Evolutionary conservation across 805 yeast genomes (phyloP), one percentile per base, ranked within the genome.

Genomic region (Metschnikowia similis): DNA sequence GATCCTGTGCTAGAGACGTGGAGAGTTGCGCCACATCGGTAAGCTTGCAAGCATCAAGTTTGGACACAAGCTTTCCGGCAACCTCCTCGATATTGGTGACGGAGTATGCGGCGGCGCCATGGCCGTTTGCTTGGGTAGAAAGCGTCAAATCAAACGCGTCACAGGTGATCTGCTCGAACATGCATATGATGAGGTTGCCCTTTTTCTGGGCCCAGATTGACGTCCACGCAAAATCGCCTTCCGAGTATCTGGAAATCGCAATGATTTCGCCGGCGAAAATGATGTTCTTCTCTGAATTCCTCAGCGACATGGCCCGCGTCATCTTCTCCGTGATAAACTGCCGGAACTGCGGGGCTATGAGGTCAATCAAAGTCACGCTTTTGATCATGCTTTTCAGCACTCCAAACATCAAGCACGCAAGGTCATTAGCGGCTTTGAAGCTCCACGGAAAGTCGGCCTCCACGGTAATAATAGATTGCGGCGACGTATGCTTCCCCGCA

Each of bases 131-230:
- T n/a, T 26, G 14, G 3, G 31, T 34, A 11, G 38, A n/a, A 27
- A 43, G 38, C 9, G 51, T 45, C 47, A 38, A 32, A 30, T 64
- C 66, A 37, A 64, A 61, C 0, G 67, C 67, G 58, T 74, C 77
- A 54, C 78, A 72, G 4, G 74, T 87, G 29, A 90, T 89, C 62
- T 89, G 94, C 61, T 90, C 96, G 62, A 91, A 84, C 71, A 89
- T 89, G 71, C 94, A 84, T 45, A 89, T 85, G 47, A 90, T 76
- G 48, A 87, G 66, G 40, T 80, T 80, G 3, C 84, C 84, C 56
- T 84, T 82, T 51, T 82, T 73, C 59, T 90, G 90, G 0, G 94
- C 96, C 97, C 97, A 92, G 49, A 91, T 66, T 0, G 96, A 87
- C 9, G 96, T 90, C 87, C 96, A 84, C 0, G 91, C 87, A 51